Evolutionary conservation across 306 rosid species (phyloP).

Genomic region (Gastrolobium villosum): DNA sequence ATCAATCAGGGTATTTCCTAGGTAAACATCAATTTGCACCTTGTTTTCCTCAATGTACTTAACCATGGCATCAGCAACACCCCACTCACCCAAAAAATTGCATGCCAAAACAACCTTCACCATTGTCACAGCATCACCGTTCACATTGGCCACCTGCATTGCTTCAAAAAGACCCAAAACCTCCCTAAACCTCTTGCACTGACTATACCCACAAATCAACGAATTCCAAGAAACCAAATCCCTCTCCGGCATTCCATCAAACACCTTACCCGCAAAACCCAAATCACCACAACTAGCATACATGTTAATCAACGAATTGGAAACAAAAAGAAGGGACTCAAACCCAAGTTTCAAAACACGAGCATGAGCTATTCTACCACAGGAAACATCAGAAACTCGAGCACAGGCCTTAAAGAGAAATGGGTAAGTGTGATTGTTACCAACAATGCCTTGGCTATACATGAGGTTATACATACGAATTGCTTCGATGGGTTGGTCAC

Average conservation of each 20-base stretch:
- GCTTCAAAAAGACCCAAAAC: constrained; percentile 70
- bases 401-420: constrained; percentile 83
- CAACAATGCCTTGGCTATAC: constrained; percentile 58
- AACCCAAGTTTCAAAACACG: constrained; percentile 76
- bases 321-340: constrained; percentile 62
- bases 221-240: constrained; percentile 96
- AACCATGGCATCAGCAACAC: constrained; percentile 64
- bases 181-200: constrained; percentile 62
- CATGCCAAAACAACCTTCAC: constrained; percentile 80
- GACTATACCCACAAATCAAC: constrained; percentile 76
- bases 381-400: constrained; percentile 55
- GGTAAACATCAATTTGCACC: constrained; percentile 65
- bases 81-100: constrained; percentile 65
- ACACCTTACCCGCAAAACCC: constrained; percentile 62
- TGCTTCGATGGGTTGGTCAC: constrained; percentile 66
- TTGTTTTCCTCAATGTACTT: constrained; percentile 66
- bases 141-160: constrained; percentile 57
- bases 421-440: constrained; percentile 66
- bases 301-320: constrained; percentile 71
- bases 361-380: constrained; percentile 55
- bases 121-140: constrained; percentile 80
- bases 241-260: constrained; percentile 75
- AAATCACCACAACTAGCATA: constrained; percentile 59
- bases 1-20: constrained; percentile 84
- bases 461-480: constrained; percentile 62